phyloP scores from a whole-genome alignment of 352 stramenopile genomes.

The Elongisporangium senticosum region DNA sequence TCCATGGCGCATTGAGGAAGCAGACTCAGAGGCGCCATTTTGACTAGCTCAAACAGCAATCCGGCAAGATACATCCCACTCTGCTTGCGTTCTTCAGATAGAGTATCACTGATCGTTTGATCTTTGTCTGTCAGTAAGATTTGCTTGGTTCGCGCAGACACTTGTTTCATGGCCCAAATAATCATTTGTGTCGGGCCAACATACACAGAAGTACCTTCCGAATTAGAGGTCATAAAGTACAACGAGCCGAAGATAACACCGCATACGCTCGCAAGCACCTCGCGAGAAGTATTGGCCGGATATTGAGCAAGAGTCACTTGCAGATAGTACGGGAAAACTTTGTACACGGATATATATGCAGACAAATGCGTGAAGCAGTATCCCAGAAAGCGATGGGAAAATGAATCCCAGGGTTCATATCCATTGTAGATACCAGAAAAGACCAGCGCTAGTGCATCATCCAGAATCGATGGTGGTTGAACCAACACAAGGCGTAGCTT shows the following conservation, averaged over 20 bases:
- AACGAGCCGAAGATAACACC: slow-evolving; percentile 48
- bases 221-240: slow-evolving; percentile 22
- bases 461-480: slow-evolving; percentile 22
- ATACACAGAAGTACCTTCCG: slow-evolving; percentile 6
- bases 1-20: slow-evolving; percentile 32
- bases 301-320: slow-evolving; percentile 39
- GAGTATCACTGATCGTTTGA: neutral
- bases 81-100: neutral
- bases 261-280: slow-evolving; percentile 31
- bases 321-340: slow-evolving; percentile 50
- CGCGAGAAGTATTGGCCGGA: slow-evolving; percentile 21
- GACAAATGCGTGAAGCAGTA: slow-evolving; percentile 40
- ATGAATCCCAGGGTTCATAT: slow-evolving; percentile 43
- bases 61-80: slow-evolving; percentile 42
- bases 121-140: neutral
- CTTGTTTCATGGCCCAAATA: slow-evolving; percentile 44
- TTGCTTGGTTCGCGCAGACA: neutral
- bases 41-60: slow-evolving; percentile 55
- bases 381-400: slow-evolving; percentile 41
- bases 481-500: slow-evolving; percentile 47
- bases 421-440: slow-evolving; percentile 47
- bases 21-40: slow-evolving; percentile 49
- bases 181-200: slow-evolving; percentile 21
- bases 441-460: slow-evolving; percentile 39
- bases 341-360: slow-evolving; percentile 41